Conservation (phyloP, 495 filamentous ascomycete genomes). For the Geoglossum glabrum region DNA sequence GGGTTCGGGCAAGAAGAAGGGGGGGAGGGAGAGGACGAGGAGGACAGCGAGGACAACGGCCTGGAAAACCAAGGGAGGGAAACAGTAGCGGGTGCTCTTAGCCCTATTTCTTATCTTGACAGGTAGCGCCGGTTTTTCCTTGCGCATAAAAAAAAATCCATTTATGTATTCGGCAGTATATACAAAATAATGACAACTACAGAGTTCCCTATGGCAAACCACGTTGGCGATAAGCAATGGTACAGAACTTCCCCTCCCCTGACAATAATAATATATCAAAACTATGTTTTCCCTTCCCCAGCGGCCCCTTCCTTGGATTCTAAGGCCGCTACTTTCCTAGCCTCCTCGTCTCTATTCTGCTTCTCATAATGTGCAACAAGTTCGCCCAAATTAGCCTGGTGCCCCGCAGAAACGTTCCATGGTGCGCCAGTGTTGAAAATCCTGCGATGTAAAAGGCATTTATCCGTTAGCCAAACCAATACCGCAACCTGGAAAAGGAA, state of each 20-base stretch:
- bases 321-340: constrained; percentile 13
- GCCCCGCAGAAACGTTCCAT: constrained; percentile 43
- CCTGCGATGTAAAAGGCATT: constrained; percentile 16
- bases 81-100: too few relatives aligned
- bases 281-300: too few relatives aligned
- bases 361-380: constrained; percentile 43
- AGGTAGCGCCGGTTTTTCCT: too few relatives aligned
- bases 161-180: neutral
- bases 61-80: constrained; percentile 25
- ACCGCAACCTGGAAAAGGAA: too few relatives aligned
- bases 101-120: too few relatives aligned
- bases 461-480: neutral
- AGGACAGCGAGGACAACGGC: constrained; percentile 21
- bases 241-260: neutral
- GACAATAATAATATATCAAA: too few relatives aligned
- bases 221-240: neutral
- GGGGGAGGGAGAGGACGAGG: constrained; percentile 24
- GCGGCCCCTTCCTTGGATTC: neutral
- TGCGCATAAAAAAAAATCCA: neutral
- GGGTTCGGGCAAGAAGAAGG: constrained; percentile 36
- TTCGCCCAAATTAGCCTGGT: constrained; percentile 34
- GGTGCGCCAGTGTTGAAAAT: constrained; percentile 40
- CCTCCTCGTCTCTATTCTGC: constrained; percentile 33
- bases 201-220: neutral
- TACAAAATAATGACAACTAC: neutral